Percentiles rank a stretch among this genome's conserved stretches.
phyloP scores from a whole-genome alignment of 805 yeast genomes.

The Monosporozyma yasuniensis region DNA sequence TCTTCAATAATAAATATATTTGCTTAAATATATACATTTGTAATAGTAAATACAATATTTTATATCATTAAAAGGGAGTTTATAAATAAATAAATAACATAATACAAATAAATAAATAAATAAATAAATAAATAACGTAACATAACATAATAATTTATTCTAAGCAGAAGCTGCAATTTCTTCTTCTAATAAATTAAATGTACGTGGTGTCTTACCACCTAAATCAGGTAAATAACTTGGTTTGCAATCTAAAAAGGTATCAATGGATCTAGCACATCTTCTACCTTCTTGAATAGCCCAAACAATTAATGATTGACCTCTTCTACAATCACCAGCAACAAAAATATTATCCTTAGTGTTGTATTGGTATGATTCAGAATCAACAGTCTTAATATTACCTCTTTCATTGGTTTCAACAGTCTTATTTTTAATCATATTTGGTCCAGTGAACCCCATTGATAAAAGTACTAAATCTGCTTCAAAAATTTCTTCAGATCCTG shows the following conservation, averaged over 20 bases:
- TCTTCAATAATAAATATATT: slow-evolving; percentile 6
- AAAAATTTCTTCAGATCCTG: slow-evolving; percentile 88
- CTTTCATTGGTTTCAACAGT: slow-evolving; percentile 42
- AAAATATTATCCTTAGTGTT: slow-evolving; percentile 65
- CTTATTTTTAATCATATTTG: slow-evolving; percentile 60
- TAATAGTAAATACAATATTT: background rate
- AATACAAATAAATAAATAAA: background rate
- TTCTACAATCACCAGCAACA: slow-evolving; percentile 97
- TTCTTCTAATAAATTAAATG: slow-evolving; percentile 67
- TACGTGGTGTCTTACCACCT: slow-evolving; percentile 85
- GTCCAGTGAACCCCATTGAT: slow-evolving; percentile 97
- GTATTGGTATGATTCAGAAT: slow-evolving; percentile 46
- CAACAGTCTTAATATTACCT: slow-evolving; percentile 62
- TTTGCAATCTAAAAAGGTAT: slow-evolving; percentile 50
- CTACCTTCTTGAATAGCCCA: slow-evolving; percentile 99
- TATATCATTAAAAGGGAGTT: background rate
- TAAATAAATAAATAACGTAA: background rate
- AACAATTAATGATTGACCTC: slow-evolving; percentile 95
- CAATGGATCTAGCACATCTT: slow-evolving; percentile 95
- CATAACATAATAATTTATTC: background rate
- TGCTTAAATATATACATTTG: background rate
- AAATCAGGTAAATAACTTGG: slow-evolving; percentile 81
- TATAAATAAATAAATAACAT: slow-evolving; percentile 2
- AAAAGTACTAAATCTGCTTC: slow-evolving; percentile 89
- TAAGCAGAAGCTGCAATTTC: slow-evolving; percentile 39